Percentiles rank a stretch among this genome's conserved stretches.
These are phyloP conservation scores for Sapria himalayana DNA, from an alignment of 345 rosid species.

Conservation along the genomic window DNA sequence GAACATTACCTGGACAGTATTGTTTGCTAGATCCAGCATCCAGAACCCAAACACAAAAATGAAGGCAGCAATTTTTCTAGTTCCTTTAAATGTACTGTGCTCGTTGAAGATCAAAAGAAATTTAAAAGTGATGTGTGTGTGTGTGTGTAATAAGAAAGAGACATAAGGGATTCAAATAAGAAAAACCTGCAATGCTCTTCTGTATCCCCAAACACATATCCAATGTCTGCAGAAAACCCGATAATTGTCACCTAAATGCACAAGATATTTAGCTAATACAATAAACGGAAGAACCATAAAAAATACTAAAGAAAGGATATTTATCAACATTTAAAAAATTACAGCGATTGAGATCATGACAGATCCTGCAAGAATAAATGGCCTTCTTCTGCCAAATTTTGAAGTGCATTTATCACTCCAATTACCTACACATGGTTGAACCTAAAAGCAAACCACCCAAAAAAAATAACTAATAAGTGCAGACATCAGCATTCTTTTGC, in stretches of 20 bases:
- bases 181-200: constrained; percentile 95
- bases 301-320: constrained; percentile 1
- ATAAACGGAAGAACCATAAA: constrained; percentile 7
- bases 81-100: constrained; percentile 76
- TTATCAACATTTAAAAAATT: constrained; percentile 26
- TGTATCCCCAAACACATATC: constrained; percentile 67
- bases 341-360: constrained; percentile 71
- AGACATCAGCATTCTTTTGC: too few relatives aligned
- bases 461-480: constrained; percentile 7
- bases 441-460: constrained; percentile 33
- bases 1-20: constrained; percentile 71
- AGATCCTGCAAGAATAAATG: constrained; percentile 82
- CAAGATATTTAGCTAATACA: constrained; percentile 33
- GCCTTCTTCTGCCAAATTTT: constrained; percentile 73
- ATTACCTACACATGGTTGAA: constrained; percentile 95
- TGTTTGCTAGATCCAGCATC: constrained; percentile 97
- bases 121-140: not conserved
- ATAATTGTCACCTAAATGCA: constrained; percentile 77
- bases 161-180: constrained; percentile 8
- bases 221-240: constrained; percentile 97
- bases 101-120: too few relatives aligned
- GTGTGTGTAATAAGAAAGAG: constrained; percentile 6
- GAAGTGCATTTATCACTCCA: constrained; percentile 96
- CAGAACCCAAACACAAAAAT: constrained; percentile 84
- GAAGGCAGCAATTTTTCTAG: constrained; percentile 66